Base-by-base conservation (phyloP, 164 flowering plant genomes). In the Nelumbo lutea region DNA sequence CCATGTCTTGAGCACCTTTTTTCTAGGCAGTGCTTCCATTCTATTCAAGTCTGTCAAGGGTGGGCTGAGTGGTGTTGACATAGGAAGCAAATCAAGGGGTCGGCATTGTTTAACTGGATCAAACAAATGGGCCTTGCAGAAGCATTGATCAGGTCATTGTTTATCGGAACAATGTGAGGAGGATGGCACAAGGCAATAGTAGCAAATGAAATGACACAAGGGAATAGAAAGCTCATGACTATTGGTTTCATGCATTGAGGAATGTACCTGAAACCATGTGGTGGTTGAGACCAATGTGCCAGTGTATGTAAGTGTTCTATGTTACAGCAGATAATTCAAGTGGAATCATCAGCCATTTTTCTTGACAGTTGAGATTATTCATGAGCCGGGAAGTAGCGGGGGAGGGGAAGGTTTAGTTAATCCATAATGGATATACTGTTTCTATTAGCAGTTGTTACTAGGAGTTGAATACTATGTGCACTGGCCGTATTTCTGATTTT, bases 1-100 rank as follows among this genome's bases (percentile, higher is more conserved):
- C 10, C 79, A 75, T 6, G 74, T 95, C 56, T 68, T 93, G 0
- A 81, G 73, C 59, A 72, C 83, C 6, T 90, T 95, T 68, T 92
- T 95, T 83, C 86, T 95, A 0, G 98, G 99, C 0, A 93, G 89
- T 64, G 97, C 90, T 1, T 84, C 46, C 41, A 71, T 95, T 57
- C 64, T 74, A 0, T 69, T 95, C 15, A 89, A 87, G 74, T 95
- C 99, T 0, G 62, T 89, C 0, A 80, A 81, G 9, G 98, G 99
- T 0, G 75, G 81, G 0, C 76, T 71, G 0, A 76, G 68, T 3
- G 99, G 97, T 2, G 85, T 95, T 9, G 88, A 72, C 52, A 77
- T 95, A 3, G 91, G 99, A 98, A 0, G 72, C 77, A 0, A 72
- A 64, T 3, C 81, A 65, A 5, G 93, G 90, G 56, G 61, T 83